Percentiles rank a stretch among this genome's conserved stretches.
Conservation (phyloP, 805 yeast species). For the Candida broadrunensis region DNA sequence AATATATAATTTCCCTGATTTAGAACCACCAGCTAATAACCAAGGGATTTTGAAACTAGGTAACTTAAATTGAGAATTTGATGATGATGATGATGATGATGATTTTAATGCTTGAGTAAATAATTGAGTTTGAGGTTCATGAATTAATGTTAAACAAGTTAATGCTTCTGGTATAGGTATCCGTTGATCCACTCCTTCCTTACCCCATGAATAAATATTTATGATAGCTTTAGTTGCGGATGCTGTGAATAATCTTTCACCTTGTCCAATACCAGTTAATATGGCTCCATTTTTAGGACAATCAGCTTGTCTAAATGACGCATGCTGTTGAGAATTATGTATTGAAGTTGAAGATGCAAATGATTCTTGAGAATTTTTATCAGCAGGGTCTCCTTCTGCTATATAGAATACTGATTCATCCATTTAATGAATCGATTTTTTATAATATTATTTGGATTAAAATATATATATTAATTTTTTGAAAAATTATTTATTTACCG, state of each 20-base stretch:
- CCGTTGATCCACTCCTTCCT: constrained; percentile 72
- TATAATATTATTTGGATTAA: too few species aligned
- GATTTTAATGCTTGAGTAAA: constrained; percentile 4
- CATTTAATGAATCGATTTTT: too few species aligned
- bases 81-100: constrained; percentile 12
- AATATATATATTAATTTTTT: too few species aligned
- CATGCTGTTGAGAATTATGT: constrained; percentile 46
- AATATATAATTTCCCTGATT: constrained; percentile 71
- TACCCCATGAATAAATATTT: constrained; percentile 68
- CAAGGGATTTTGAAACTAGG: constrained; percentile 55
- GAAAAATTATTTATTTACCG: not conserved
- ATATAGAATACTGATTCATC: constrained; percentile 51
- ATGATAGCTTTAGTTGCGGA: constrained; percentile 71
- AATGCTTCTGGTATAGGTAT: constrained; percentile 83
- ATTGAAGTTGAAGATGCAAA: constrained; percentile 41
- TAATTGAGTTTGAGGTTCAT: constrained; percentile 18
- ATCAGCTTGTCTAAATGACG: constrained; percentile 53
- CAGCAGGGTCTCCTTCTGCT: constrained; percentile 41
- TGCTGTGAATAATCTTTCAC: constrained; percentile 59
- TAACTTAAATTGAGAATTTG: constrained; percentile 11
- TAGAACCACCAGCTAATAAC: constrained; percentile 70
- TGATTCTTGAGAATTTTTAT: constrained; percentile 43
- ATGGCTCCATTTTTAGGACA: constrained; percentile 45
- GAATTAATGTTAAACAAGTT: constrained; percentile 49
- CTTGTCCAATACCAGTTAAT: constrained; percentile 43